Base-by-base conservation (phyloP, 2,329 filamentous ascomycete species). In the Colletotrichum eleusines region DNA sequence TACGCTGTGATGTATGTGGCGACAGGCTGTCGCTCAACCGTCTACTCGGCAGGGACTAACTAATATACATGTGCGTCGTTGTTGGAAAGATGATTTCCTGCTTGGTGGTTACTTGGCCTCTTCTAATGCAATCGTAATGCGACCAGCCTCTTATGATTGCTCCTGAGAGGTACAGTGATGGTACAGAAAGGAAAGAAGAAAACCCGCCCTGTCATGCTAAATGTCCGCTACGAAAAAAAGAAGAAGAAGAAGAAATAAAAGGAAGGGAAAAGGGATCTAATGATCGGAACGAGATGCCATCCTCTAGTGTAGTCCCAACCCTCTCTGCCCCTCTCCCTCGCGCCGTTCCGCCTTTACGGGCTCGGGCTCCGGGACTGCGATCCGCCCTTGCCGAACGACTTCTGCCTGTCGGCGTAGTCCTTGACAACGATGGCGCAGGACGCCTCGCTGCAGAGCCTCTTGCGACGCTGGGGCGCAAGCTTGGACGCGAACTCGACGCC, bases 401-500 rank as follows among this genome's bases (percentile, higher is more conserved):
- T 90, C 79, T 90, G 88, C 75, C 83, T 82, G 8, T 91, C 84
- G 31, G 86, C 85, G 76, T 87, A 99, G 75, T 99, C 94, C 80
- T 91, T 91, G 70, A 98, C 91, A 63, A 96, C 85, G 69, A 98
- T 84, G 7, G 92, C 89, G 81, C 96, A 99, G 73, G 86, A 88
- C n/a, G 94, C 88, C 78, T 99, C 95, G 74, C 93, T 86, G 81
- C 96, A 99, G 63, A 99, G 84, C 72, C 91, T 88, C 83, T 90
- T 94, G 77, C 93, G 87, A 75, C 95, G 88, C 77, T 90, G 85
- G 2, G 86, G 80, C 7, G 94, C 92, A 78, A 99, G 82, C 83
- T 95, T 92, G 26, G 87, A 86, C 35, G 94, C 94, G 82, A 99
- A 99, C 79, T 98, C 94, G 76, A 99, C 84, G 5, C 96, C 96